A percentile compares a stretch with the other conserved stretches of the same genome.
Conservation (phyloP, 1,284 basidiomycete genomes). For the Leccinum pachyderme region DNA sequence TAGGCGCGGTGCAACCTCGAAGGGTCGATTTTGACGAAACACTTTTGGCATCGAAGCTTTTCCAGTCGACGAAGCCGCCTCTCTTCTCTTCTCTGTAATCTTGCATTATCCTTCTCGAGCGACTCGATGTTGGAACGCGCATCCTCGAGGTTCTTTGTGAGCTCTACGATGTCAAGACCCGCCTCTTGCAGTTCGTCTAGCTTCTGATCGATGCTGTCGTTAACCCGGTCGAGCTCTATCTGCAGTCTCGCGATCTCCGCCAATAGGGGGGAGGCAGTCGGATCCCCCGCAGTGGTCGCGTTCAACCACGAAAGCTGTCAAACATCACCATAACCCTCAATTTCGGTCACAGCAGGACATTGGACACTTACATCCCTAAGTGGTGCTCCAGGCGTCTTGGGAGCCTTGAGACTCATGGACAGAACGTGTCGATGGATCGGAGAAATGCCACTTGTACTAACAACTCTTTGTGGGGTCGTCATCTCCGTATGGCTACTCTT, state of each 20-base stretch:
- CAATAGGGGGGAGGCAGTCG: constrained; percentile 53
- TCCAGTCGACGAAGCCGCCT: constrained; percentile 57
- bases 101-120: constrained; percentile 67
- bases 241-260: constrained; percentile 67
- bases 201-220: constrained; percentile 82
- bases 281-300: constrained; percentile 47
- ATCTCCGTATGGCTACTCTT: constrained; percentile 48
- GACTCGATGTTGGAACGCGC: constrained; percentile 53
- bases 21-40: constrained; percentile 58
- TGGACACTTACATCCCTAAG: constrained; percentile 62
- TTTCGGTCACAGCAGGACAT: background rate
- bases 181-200: constrained; percentile 79
- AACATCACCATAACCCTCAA: constrained; percentile 6
- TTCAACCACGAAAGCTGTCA: constrained; percentile 71
- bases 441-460: constrained; percentile 58
- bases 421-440: constrained; percentile 71
- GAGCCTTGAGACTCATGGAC: constrained; percentile 61
- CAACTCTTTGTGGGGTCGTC: constrained; percentile 53
- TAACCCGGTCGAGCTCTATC: constrained; percentile 69
- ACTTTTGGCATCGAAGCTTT: constrained; percentile 62
- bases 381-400: constrained; percentile 75
- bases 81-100: constrained; percentile 62
- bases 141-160: constrained; percentile 70
- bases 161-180: constrained; percentile 64
- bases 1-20: constrained; percentile 36